Percentiles rank a stretch among this genome's conserved stretches.
phyloP scores from a whole-genome alignment of 306 rosid species.

The Dryas drummondii region DNA sequence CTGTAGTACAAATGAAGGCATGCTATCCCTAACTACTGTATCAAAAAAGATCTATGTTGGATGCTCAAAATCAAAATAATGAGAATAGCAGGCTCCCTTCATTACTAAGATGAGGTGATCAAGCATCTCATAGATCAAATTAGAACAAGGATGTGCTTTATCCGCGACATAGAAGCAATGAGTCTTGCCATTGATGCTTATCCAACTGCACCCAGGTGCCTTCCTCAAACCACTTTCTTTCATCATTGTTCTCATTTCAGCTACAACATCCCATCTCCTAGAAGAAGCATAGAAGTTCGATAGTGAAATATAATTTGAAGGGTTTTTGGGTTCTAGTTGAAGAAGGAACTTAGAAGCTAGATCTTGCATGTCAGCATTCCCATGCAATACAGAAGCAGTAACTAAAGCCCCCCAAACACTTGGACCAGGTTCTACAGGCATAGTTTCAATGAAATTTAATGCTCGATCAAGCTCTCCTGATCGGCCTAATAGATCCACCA shows the following conservation, averaged over 20 bases:
- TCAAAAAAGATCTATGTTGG: neutral
- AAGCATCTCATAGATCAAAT: conserved; percentile 56
- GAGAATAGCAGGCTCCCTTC: conserved; percentile 39
- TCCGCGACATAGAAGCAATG: conserved; percentile 74
- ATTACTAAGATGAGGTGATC: conserved; percentile 50
- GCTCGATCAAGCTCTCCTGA: conserved; percentile 67
- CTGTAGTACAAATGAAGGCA: neutral
- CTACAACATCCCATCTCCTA: conserved; percentile 70
- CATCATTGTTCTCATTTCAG: conserved; percentile 66
- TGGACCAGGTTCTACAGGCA: conserved; percentile 62
- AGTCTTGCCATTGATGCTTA: conserved; percentile 47
- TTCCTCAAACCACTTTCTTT: conserved; percentile 70
- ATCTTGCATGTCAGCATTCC: conserved; percentile 53
- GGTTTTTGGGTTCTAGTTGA: conserved; percentile 69
- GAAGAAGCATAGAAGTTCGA: conserved; percentile 68
- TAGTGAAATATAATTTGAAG: conserved; percentile 68
- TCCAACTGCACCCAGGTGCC: conserved; percentile 84
- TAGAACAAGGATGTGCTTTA: conserved; percentile 62
- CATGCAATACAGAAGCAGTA: conserved; percentile 58
- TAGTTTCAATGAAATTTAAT: conserved; percentile 49
- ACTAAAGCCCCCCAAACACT: conserved; percentile 83
- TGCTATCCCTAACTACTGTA: neutral
- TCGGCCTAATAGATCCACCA: conserved; percentile 73
- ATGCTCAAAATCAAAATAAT: conserved; percentile 35
- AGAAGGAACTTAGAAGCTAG: conserved; percentile 56